These are phyloP conservation scores for Chamaecyparis obtusa DNA, from an alignment of 75 land plant genomes.

Conservation along the genomic window DNA sequence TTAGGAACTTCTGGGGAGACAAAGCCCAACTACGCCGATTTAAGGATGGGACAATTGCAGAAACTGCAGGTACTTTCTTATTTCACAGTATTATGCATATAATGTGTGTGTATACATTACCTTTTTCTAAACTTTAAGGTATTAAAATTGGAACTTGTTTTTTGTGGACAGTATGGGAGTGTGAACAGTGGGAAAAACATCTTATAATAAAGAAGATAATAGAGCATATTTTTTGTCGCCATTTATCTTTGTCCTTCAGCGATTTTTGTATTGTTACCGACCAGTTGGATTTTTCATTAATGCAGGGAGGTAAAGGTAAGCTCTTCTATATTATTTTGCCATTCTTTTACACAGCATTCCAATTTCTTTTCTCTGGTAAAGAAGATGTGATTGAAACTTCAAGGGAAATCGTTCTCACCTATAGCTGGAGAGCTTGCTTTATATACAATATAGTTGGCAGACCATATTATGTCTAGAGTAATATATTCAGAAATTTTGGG, in stretches of 20 bases:
- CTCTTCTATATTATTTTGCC: constrained; percentile 4
- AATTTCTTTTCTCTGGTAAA: neutral
- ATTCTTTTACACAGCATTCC: neutral
- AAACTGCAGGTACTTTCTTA: constrained; percentile 65
- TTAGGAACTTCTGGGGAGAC: constrained; percentile 87
- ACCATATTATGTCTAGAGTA: neutral
- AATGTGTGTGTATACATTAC: neutral
- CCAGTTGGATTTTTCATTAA: constrained; percentile 81
- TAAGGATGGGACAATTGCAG: constrained; percentile 84
- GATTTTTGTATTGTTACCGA: constrained; percentile 44
- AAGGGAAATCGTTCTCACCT: neutral
- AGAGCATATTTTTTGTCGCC: constrained; percentile 55
- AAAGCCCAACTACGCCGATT: constrained; percentile 85
- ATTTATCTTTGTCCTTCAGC: constrained; percentile 50
- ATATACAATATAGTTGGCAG: neutral
- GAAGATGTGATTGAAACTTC: neutral
- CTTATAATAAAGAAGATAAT: constrained; percentile 65
- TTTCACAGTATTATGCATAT: neutral
- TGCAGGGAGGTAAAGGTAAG: constrained; percentile 50
- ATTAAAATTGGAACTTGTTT: neutral
- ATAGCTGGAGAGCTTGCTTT: neutral
- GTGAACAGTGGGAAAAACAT: constrained; percentile 71
- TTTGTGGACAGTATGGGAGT: constrained; percentile 71
- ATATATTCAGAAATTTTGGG: neutral
- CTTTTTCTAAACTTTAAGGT: neutral